Base-by-base conservation (phyloP, 1,139 yeast genomes). In the Ogataea hybrid region DNA sequence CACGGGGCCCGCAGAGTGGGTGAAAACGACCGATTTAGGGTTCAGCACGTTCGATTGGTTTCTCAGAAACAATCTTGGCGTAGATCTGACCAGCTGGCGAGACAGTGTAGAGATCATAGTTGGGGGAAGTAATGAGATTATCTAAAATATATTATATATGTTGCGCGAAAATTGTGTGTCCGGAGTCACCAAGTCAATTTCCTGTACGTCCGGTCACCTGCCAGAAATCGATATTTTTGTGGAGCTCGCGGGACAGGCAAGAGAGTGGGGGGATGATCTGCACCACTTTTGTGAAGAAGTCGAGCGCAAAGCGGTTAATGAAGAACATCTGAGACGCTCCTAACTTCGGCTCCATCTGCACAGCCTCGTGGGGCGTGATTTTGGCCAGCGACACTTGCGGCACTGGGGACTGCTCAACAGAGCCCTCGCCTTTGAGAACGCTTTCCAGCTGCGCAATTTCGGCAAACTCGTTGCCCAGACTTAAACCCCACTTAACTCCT, bases 401-500 rank as follows among this genome's bases (percentile, higher is more conserved):
- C 27, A 22, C 18, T 11, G 25, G 20, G 4, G 43, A 23, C 6
- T 14, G 21, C 6, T 41, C 30, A 12, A 41, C 47, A n/a, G 37
- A 10, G 8, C 43, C 38, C 9, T 49, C 53, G 5, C 47, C 43
- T 27, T 57, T 50, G 29, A 77, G 56, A 41, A 69, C 62, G 25
- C 64, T 61, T 50, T 82, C 87, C 38, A 88, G 67, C 31, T 62
- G 62, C 6, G 72, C 69, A 39, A 88, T 80, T 58, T 86, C 92
- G 36, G 73, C 76, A 55, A 89, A 86, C 63, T 90, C 97, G 50
- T 84, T 69, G 1, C 84, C 74, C 39, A 90, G 72, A 9, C 81
- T 80, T 50, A 78, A 68, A 4, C 96, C 96, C 97, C 97, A 90
- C 63, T 83, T 83, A 2, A 88, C 77, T 10, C 94, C 82, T 4